Percentiles rank a stretch among this genome's conserved stretches.
phyloP scores from a whole-genome alignment of 106 monocot species.

The Gastrodia elata region DNA sequence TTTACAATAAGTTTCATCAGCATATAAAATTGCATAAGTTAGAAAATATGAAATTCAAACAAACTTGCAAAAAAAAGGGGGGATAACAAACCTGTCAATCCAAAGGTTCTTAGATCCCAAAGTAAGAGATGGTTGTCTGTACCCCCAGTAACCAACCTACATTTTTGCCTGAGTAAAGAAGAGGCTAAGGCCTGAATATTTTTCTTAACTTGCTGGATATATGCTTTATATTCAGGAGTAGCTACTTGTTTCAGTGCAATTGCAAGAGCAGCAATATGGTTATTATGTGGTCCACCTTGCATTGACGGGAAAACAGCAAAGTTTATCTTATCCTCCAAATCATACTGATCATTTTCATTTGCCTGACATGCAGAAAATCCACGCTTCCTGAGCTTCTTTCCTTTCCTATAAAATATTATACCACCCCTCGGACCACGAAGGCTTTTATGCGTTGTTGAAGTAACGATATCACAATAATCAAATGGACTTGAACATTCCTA shows the following conservation, averaged over 20 bases:
- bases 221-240: conserved; percentile 79
- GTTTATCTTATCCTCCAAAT: conserved; percentile 88
- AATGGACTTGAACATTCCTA: conserved; percentile 90
- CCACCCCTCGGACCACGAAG: conserved; percentile 92
- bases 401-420: conserved; percentile 89
- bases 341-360: conserved; percentile 66
- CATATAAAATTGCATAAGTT: neutral
- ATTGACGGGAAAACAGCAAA: conserved; percentile 88
- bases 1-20: neutral
- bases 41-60: neutral
- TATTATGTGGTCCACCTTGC: conserved; percentile 98
- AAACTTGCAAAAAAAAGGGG: neutral
- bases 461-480: conserved; percentile 90
- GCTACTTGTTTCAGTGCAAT: conserved; percentile 85
- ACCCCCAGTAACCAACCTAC: conserved; percentile 88
- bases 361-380: conserved; percentile 29
- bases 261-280: conserved; percentile 90
- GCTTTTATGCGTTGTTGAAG: conserved; percentile 96
- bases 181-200: conserved; percentile 84
- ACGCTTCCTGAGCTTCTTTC: conserved; percentile 42
- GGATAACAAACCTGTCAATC: conserved; percentile 63
- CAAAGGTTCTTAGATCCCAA: conserved; percentile 94
- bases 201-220: conserved; percentile 94
- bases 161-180: conserved; percentile 84
- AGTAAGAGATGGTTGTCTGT: conserved; percentile 93